Evolutionary conservation across 192 early-diverging fungal genomes (phyloP), one percentile per base, ranked within the genome.

Genomic region (Gigaspora rosea): DNA sequence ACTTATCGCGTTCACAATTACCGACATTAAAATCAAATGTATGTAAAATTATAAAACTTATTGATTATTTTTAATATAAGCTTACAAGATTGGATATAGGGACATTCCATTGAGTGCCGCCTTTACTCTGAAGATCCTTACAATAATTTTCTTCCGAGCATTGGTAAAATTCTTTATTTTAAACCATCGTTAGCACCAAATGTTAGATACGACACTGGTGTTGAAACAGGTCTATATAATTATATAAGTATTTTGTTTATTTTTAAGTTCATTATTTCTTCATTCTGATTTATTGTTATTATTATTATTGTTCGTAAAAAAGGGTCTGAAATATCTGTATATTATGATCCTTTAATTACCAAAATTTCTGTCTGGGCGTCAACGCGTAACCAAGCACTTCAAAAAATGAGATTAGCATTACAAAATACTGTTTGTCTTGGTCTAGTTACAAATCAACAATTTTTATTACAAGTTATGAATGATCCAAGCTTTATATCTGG

Each of bases 91-190:
- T 51, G 51, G 1, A 52, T 52, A 52, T 87, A 93, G 59, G 96
- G 96, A 3, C 96, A 95, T 95, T 92, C 95, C 6, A 91, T 96
- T 75, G 96, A 98, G 85, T 94, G 95, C 13, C 90, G 96, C 57
- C 94, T 98, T n/a, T 98, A 98, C 80, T 95, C 96, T 47, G 96
- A 98, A 81, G 94, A 98, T 80, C 95, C 96, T 4, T 91, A 92
- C 54, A 95, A 92, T 80, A 96, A 94, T 86, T 84, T 98, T 48
- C 95, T 95, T 3, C 95, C 94, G 41, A 95, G 41, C 87, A 97
- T 56, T 82, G 86, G 22, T 87, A 89, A 80, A 97, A 98, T 86
- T 89, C 48, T n/a, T 36, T 65, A 46, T 65, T 90, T 36, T 95
- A 98, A 79, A 94, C 96, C 1, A 73, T 63, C n/a, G 80, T 70